Evolutionary conservation across 129 eudicot genomes (phyloP).

Genomic region (Centella asiatica): DNA sequence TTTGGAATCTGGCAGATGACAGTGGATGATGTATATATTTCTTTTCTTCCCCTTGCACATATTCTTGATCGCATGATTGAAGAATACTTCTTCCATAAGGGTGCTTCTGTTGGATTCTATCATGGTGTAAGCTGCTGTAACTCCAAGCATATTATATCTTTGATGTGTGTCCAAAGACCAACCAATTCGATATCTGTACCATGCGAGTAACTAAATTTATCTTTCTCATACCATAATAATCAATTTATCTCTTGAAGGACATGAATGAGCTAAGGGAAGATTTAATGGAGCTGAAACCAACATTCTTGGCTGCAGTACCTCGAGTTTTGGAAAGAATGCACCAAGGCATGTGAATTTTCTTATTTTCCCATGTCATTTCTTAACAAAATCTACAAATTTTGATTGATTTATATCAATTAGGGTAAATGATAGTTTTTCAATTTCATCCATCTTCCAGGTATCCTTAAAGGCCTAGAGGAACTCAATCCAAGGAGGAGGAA

Average conservation of each 20-base stretch:
- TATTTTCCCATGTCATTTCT: background rate
- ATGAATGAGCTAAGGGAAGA: slow-evolving; percentile 72
- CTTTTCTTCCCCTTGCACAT: slow-evolving; percentile 94
- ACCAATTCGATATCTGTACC: background rate
- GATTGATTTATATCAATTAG: background rate
- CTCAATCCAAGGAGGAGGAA: slow-evolving; percentile 86
- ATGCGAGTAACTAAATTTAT: background rate
- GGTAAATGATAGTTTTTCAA: background rate
- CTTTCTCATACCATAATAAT: background rate
- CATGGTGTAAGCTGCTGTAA: slow-evolving; percentile 62
- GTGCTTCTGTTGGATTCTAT: slow-evolving; percentile 95
- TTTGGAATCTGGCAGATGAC: slow-evolving; percentile 55
- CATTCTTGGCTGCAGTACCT: slow-evolving; percentile 96
- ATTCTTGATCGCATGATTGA: slow-evolving; percentile 93
- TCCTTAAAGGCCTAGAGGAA: slow-evolving; percentile 70
- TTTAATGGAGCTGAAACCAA: slow-evolving; percentile 85
- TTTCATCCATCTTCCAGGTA: slow-evolving; percentile 37
- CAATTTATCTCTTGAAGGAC: slow-evolving; percentile 33
- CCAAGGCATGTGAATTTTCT: slow-evolving; percentile 46
- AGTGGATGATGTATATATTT: slow-evolving; percentile 76
- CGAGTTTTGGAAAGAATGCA: slow-evolving; percentile 84
- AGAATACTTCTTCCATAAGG: slow-evolving; percentile 79
- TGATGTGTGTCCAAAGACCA: background rate
- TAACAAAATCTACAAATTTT: slow-evolving; percentile 3
- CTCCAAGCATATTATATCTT: background rate